Percentiles rank a stretch among this genome's conserved stretches.
Evolutionary conservation across 164 flowering plant species (phyloP).

Genomic region (Umbilicus rupestris): DNA sequence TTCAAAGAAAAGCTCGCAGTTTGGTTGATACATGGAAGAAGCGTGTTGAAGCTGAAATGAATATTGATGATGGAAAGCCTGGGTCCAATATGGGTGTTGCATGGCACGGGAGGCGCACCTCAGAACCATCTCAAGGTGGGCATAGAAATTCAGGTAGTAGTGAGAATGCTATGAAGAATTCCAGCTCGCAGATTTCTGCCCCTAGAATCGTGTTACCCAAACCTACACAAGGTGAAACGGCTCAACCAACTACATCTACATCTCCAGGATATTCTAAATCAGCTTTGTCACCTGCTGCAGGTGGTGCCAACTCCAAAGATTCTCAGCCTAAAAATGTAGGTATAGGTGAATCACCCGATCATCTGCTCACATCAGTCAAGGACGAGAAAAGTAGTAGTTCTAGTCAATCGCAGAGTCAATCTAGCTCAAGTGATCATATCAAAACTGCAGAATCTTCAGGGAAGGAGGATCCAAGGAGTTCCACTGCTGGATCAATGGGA

Average conservation of each 20-base stretch:
- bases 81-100: constrained; percentile 44
- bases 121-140: constrained; percentile 58
- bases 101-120: constrained; percentile 46
- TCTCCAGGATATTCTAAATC: constrained; percentile 42
- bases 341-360: constrained; percentile 19
- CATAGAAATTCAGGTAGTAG: constrained; percentile 36
- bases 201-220: constrained; percentile 34
- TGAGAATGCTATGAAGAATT: constrained; percentile 46
- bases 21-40: constrained; percentile 99
- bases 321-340: constrained; percentile 12
- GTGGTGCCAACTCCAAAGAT: constrained; percentile 21
- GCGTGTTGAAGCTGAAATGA: constrained; percentile 91
- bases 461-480: constrained; percentile 71
- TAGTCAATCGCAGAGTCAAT: constrained; percentile 82
- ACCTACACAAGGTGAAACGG: constrained; percentile 35
- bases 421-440: constrained; percentile 51
- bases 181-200: constrained; percentile 41
- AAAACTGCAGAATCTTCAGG: constrained; percentile 14
- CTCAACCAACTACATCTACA: constrained; percentile 31
- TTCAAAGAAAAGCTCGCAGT: constrained; percentile 38
- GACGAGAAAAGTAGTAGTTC: constrained; percentile 55
- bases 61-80: constrained; percentile 66
- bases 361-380: constrained; percentile 19
- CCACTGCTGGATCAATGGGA: constrained; percentile 47
- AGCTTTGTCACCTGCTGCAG: constrained; percentile 27